Conservation (phyloP, 176 grass and related monocot species). For the Zoysia pacifica region DNA sequence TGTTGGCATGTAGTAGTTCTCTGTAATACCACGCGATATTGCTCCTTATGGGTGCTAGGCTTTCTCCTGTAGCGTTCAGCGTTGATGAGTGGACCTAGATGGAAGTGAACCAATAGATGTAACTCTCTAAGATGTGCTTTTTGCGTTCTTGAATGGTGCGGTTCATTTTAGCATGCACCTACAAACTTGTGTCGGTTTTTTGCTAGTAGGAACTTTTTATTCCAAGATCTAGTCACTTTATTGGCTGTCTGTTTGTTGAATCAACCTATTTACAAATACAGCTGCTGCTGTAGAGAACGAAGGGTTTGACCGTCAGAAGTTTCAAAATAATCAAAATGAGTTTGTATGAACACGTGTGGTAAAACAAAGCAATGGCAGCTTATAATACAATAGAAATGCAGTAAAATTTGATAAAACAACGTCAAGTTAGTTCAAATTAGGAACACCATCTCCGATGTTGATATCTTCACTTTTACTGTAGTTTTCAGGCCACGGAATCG, state of each 20-base stretch:
- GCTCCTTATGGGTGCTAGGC: conserved; percentile 13
- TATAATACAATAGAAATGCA: not conserved
- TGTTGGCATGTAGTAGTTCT: conserved; percentile 39
- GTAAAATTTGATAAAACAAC: not conserved
- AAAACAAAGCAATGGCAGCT: not conserved
- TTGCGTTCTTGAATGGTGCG: conserved; percentile 3
- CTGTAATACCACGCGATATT: not conserved
- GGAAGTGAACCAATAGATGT: conserved; percentile 8
- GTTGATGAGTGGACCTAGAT: conserved; percentile 15
- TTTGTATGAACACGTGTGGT: not conserved
- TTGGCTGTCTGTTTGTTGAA: not conserved
- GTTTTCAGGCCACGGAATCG: conserved; percentile 4
- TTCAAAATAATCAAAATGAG: not conserved
- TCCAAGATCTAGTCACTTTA: not conserved
- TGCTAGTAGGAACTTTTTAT: not conserved
- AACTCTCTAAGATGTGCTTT: conserved; percentile 19
- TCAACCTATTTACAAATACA: not conserved
- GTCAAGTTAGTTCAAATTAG: conserved; percentile 5
- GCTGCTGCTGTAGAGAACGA: not conserved
- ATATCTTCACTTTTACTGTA: not conserved
- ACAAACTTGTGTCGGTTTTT: not conserved
- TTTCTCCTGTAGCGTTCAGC: conserved; percentile 2
- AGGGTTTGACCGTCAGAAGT: not conserved
- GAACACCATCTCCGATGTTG: not conserved
- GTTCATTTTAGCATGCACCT: conserved; percentile 28